Base-by-base conservation (phyloP, 73 alveolate genomes). In the Paramecium sonneborni region DNA sequence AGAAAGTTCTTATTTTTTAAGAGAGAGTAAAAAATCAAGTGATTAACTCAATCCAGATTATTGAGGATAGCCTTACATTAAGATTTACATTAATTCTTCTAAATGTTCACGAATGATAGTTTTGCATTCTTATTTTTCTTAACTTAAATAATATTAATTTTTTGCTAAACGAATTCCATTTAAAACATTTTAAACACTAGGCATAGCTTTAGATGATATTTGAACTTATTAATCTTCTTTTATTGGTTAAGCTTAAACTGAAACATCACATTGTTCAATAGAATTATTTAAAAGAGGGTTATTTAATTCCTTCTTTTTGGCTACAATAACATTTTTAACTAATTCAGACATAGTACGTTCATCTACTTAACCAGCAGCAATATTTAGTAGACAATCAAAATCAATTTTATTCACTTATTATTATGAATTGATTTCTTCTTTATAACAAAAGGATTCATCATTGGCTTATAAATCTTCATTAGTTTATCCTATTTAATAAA, bases 151-250 rank as follows among this genome's bases (percentile, higher is more conserved):
- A 38, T 74, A 74, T 74, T 39, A 12, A 39, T 74, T 74, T 10
- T 74, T 74, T 14, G 87, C 87, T 34, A 74, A 18, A 1, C 87
- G 37, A 74, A 74, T 74, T 20, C 87, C 87, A 74, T 74, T 74
- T 37, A 74, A 74, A 34, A 74, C 87, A 1, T 28, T 74, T 20
- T 74, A 20, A 1, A 74, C 11, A 74, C 20, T 74, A n/a, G 87
- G 87, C 20, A 34, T 10, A n/a, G 87, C 67, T 74, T 74, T 37
- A 3, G 56, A 34, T 12, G 87, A 74, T 67, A 74, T 74, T 7
- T 74, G 20, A 34, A 74, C 58, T 32, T 21, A 37, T 74, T 74
- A 18, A 39, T 74, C 87, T 34, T 24, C 5, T 34, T 37, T 28
- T 6, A 18, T 34, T 15, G 56, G 58, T 6, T 39, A 37, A 1